These are phyloP conservation scores for Hansenula anomala DNA, from an alignment of 1,139 yeast genomes.

Conservation along the genomic window DNA sequence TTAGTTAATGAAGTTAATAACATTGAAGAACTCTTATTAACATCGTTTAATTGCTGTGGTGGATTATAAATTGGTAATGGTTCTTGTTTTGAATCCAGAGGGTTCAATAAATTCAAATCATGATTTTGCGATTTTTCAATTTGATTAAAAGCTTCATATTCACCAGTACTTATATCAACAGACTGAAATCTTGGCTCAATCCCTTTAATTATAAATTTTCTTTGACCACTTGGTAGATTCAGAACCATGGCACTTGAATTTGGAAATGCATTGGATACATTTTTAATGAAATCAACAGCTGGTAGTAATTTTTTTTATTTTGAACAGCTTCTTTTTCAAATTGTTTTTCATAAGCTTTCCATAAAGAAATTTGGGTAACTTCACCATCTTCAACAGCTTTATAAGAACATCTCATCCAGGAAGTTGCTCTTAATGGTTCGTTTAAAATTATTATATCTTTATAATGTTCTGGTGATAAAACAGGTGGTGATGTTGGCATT, in stretches of 20 bases:
- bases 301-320: constrained; percentile 59
- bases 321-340: constrained; percentile 52
- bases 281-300: constrained; percentile 94
- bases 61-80: constrained; percentile 11
- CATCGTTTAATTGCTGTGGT: constrained; percentile 27
- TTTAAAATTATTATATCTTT: constrained; percentile 57
- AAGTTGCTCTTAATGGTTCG: constrained; percentile 90
- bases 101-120: background rate
- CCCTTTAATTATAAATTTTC: constrained; percentile 88
- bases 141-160: constrained; percentile 19
- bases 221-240: constrained; percentile 50
- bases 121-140: constrained; percentile 17
- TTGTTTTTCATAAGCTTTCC: constrained; percentile 93
- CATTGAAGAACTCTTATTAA: constrained; percentile 30
- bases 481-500: constrained; percentile 58
- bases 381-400: constrained; percentile 74
- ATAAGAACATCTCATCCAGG: constrained; percentile 93
- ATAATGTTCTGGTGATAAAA: constrained; percentile 54
- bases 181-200: constrained; percentile 61
- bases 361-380: constrained; percentile 90
- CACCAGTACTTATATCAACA: constrained; percentile 35
- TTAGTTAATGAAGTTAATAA: constrained; percentile 28
- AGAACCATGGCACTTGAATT: constrained; percentile 93
- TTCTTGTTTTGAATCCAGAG: constrained; percentile 13
- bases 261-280: constrained; percentile 88